phyloP scores from a whole-genome alignment of 768 basidiomycete genomes.

The Auricularia cornea region DNA sequence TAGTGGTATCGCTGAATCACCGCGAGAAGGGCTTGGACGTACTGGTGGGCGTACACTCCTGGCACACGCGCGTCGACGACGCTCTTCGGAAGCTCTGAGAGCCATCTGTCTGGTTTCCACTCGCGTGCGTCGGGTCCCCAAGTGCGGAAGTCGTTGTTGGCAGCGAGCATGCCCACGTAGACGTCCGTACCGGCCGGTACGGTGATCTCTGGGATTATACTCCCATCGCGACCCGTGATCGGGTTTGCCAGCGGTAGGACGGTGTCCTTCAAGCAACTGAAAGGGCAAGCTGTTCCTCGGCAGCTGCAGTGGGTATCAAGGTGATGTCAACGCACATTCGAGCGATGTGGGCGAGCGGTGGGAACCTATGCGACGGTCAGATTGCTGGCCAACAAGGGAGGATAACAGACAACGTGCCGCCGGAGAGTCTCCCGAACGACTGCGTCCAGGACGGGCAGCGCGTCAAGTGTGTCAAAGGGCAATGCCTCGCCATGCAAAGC shows the following conservation, averaged over 20 bases:
- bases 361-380: conserved; percentile 1
- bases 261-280: conserved; percentile 30
- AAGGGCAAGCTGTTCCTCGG: not conserved
- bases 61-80: conserved; percentile 32
- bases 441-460: too few relatives aligned
- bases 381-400: too few relatives aligned
- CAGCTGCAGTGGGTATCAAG: not conserved
- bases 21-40: conserved; percentile 7
- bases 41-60: conserved; percentile 39
- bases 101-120: conserved; percentile 48
- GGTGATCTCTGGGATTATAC: conserved; percentile 26
- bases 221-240: conserved; percentile 29
- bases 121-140: conserved; percentile 43
- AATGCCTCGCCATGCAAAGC: too few relatives aligned
- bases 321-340: conserved; percentile 17
- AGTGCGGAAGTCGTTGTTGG: conserved; percentile 30
- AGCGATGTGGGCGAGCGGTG: conserved; percentile 9
- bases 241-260: conserved; percentile 36
- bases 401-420: too few relatives aligned
- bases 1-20: not conserved
- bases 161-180: conserved; percentile 27
- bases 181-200: conserved; percentile 34
- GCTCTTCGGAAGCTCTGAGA: conserved; percentile 29
- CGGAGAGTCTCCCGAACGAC: too few relatives aligned
- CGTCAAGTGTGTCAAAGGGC: too few relatives aligned